Percentiles rank a stretch among this genome's conserved stretches.
Conservation (phyloP, 2,329 filamentous ascomycete species). For the Pseudopithomyces chartarum region DNA sequence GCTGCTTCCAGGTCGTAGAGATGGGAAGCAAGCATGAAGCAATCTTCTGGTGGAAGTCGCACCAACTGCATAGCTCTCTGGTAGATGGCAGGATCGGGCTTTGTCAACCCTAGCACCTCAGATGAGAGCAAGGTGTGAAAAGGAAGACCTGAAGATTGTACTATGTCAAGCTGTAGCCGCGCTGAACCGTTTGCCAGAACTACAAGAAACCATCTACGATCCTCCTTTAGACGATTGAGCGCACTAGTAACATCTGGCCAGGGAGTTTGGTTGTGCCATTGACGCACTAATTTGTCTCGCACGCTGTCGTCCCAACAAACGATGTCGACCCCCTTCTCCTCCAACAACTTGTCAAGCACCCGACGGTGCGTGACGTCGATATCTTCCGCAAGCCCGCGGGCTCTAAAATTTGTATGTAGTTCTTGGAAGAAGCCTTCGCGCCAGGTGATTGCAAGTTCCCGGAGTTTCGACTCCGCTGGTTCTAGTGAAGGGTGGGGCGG, state of each 20-base stretch:
- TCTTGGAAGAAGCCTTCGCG: constrained; percentile 56
- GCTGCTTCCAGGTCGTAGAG: constrained; percentile 60
- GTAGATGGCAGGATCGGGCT: constrained; percentile 57
- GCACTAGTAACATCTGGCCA: constrained; percentile 58
- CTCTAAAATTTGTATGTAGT: constrained; percentile 46
- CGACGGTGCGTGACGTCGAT: constrained; percentile 57
- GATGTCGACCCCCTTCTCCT: constrained; percentile 18
- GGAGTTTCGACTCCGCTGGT: constrained; percentile 10
- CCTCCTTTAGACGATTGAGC: constrained; percentile 47
- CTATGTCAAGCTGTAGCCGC: constrained; percentile 60
- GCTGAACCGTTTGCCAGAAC: constrained; percentile 62
- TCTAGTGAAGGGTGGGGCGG: constrained; percentile 12
- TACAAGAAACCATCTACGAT: constrained; percentile 45
- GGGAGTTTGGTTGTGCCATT: constrained; percentile 57
- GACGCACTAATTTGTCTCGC: constrained; percentile 33
- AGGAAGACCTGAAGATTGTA: constrained; percentile 51
- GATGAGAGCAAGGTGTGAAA: constrained; percentile 61
- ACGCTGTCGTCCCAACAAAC: constrained; percentile 20
- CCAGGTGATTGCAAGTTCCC: constrained; percentile 56
- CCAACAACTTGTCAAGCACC: constrained; percentile 48
- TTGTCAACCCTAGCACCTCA: constrained; percentile 52
- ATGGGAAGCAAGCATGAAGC: constrained; percentile 60
- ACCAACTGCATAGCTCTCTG: constrained; percentile 52
- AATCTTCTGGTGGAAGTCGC: constrained; percentile 52
- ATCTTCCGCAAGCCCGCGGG: constrained; percentile 50